Conservation (phyloP, 441 rosid genomes). For the Eruca vesicaria region DNA sequence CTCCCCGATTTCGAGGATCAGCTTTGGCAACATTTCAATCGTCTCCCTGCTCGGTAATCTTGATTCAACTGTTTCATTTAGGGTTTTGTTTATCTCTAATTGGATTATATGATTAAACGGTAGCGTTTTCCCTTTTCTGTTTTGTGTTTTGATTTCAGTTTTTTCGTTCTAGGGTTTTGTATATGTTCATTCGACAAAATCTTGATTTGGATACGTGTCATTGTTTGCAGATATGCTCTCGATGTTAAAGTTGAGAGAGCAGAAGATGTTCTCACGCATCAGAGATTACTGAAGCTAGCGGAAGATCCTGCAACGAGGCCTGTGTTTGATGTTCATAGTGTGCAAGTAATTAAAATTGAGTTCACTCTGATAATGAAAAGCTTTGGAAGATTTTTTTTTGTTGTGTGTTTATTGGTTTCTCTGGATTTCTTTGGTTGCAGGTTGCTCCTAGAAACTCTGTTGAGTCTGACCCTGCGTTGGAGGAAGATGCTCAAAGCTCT, state of each 20-base stretch:
- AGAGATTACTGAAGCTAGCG: conserved; percentile 67
- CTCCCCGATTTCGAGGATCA: conserved; percentile 75
- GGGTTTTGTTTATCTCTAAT: neutral
- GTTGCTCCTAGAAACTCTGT: conserved; percentile 46
- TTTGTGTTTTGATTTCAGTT: neutral
- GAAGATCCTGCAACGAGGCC: conserved; percentile 69
- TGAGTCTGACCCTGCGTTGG: conserved; percentile 55
- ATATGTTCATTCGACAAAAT: neutral
- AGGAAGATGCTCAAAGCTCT: conserved; percentile 72
- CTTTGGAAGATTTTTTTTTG: neutral
- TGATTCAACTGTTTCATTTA: neutral
- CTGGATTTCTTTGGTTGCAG: conserved; percentile 36
- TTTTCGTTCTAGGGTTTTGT: neutral
- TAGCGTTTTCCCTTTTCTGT: no score
- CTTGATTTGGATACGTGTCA: neutral
- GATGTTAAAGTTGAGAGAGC: conserved; percentile 96
- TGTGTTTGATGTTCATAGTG: conserved; percentile 76
- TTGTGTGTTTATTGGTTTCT: neutral
- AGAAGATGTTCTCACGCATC: conserved; percentile 76
- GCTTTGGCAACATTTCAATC: conserved; percentile 91
- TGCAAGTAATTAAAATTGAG: conserved; percentile 51
- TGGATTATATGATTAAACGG: neutral
- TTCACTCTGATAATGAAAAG: conserved; percentile 31
- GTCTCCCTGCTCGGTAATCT: conserved; percentile 66
- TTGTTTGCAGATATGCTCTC: conserved; percentile 57